A percentile compares a stretch with the other conserved stretches of the same genome.
Conservation (phyloP, 2,329 filamentous ascomycete genomes). For the Kalaharituber pfeilii region DNA sequence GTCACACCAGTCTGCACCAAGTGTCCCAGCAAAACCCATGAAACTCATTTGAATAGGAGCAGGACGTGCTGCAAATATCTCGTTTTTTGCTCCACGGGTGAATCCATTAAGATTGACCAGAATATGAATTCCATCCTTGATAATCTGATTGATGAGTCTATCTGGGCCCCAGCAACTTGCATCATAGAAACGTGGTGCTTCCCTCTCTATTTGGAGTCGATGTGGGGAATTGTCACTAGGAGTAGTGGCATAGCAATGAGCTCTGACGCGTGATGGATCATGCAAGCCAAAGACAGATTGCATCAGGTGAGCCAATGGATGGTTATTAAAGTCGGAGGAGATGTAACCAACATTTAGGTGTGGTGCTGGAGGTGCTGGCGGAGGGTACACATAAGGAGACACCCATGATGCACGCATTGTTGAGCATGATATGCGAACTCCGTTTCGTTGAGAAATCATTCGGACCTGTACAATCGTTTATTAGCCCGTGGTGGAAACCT, state of each 20-base stretch:
- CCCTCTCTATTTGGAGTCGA: constrained; percentile 77
- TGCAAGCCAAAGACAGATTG: constrained; percentile 96
- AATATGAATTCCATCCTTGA: constrained; percentile 77
- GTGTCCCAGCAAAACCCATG: constrained; percentile 93
- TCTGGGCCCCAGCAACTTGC: constrained; percentile 76
- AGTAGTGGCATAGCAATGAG: constrained; percentile 92
- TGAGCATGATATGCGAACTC: constrained; percentile 76
- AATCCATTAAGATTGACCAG: constrained; percentile 97
- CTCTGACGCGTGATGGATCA: constrained; percentile 52
- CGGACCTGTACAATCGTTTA: constrained; percentile 43
- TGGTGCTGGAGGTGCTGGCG: constrained; percentile 63
- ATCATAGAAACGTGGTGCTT: constrained; percentile 81
- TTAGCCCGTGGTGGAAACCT: no score
- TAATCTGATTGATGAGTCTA: constrained; percentile 67
- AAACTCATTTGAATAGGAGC: constrained; percentile 98
- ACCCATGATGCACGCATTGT: constrained; percentile 80
- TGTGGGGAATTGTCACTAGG: constrained; percentile 76
- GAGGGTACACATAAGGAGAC: constrained; percentile 60
- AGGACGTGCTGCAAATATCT: constrained; percentile 86
- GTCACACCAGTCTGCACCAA: constrained; percentile 97
- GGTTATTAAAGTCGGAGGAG: constrained; percentile 97
- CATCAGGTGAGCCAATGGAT: constrained; percentile 92
- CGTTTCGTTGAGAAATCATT: constrained; percentile 87
- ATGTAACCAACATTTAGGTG: constrained; percentile 88
- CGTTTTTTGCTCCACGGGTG: constrained; percentile 87